Percentiles rank a stretch among this genome's conserved stretches.
Evolutionary conservation across 2,329 filamentous ascomycete species (phyloP).

Genomic region (Sphaceloma murrayae): DNA sequence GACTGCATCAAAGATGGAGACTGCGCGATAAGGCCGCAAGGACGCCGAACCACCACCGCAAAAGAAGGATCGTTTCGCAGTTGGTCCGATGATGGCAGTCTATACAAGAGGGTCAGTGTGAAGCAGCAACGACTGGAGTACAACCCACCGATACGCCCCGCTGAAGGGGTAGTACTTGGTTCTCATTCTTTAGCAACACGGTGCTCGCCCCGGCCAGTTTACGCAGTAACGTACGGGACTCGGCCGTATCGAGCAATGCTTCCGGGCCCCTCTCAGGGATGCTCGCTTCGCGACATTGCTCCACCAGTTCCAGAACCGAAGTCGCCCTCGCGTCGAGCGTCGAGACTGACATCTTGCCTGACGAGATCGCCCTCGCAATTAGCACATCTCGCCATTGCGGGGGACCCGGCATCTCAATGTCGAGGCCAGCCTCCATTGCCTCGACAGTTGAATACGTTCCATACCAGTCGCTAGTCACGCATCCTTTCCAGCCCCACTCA

Average conservation of each 20-base stretch:
- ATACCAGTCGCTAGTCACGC: conserved; percentile 64
- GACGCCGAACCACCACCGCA: too few relatives aligned
- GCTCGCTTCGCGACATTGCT: neutral
- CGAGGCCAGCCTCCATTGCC: conserved; percentile 62
- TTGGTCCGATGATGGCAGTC: too few relatives aligned
- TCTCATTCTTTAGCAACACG: conserved; percentile 61
- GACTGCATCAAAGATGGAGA: too few relatives aligned
- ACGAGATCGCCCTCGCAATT: conserved; percentile 3
- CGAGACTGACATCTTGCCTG: conserved; percentile 3
- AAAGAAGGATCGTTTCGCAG: too few relatives aligned
- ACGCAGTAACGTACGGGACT: conserved; percentile 50
- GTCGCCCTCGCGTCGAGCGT: conserved; percentile 8
- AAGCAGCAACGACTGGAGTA: too few relatives aligned
- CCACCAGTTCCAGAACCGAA: conserved; percentile 14
- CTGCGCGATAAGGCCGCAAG: too few relatives aligned
- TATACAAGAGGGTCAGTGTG: too few relatives aligned
- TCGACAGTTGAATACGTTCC: conserved; percentile 61
- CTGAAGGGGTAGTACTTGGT: too few relatives aligned
- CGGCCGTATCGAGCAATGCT: conserved; percentile 39
- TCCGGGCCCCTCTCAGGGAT: conserved; percentile 14
- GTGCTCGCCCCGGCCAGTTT: conserved; percentile 57
- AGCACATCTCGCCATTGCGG: conserved; percentile 32
- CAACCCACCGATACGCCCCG: too few relatives aligned
- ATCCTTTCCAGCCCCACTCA: conserved; percentile 55
- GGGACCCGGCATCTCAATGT: conserved; percentile 83